These are phyloP conservation scores for Juglanconis oblonga DNA, from an alignment of 2,329 filamentous ascomycete genomes.

Conservation along the genomic window DNA sequence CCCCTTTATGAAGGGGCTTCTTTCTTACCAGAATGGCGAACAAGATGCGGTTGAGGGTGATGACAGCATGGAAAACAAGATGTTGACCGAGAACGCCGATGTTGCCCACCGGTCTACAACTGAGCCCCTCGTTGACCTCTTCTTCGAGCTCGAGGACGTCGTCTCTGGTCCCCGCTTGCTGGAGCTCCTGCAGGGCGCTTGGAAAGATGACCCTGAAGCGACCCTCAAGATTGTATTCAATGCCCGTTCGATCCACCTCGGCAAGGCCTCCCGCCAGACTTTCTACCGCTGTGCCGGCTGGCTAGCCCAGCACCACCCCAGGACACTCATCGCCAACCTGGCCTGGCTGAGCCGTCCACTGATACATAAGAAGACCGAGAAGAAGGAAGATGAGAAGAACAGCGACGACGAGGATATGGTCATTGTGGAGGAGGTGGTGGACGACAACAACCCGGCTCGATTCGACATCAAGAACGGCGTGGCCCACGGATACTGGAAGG, in stretches of 20 bases:
- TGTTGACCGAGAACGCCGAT: conserved; percentile 51
- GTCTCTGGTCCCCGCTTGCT: conserved; percentile 34
- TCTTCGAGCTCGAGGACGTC: conserved; percentile 46
- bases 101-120: conserved; percentile 45
- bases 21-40: conserved; percentile 19
- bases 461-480: conserved; percentile 46
- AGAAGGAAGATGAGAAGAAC: conserved; percentile 28
- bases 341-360: conserved; percentile 53
- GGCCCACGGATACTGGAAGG: conserved; percentile 62
- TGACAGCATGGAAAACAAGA: conserved; percentile 37
- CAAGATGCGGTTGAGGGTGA: neutral
- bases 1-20: conserved; percentile 35
- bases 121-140: conserved; percentile 49
- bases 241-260: conserved; percentile 57
- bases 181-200: conserved; percentile 44
- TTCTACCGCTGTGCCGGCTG: conserved; percentile 56
- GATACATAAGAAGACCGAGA: conserved; percentile 50
- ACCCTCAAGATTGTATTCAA: conserved; percentile 62
- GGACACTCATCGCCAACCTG: conserved; percentile 52
- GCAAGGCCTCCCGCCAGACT: conserved; percentile 48
- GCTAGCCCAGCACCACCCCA: conserved; percentile 52
- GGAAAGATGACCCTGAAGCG: conserved; percentile 43
- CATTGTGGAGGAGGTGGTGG: conserved; percentile 29
- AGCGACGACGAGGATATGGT: conserved; percentile 33
- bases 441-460: conserved; percentile 33